A percentile compares a stretch with the other conserved stretches of the same genome.
Evolutionary conservation across 2,329 filamentous ascomycete species (phyloP).

Genomic region (Plectosphaerella cucumerina): DNA sequence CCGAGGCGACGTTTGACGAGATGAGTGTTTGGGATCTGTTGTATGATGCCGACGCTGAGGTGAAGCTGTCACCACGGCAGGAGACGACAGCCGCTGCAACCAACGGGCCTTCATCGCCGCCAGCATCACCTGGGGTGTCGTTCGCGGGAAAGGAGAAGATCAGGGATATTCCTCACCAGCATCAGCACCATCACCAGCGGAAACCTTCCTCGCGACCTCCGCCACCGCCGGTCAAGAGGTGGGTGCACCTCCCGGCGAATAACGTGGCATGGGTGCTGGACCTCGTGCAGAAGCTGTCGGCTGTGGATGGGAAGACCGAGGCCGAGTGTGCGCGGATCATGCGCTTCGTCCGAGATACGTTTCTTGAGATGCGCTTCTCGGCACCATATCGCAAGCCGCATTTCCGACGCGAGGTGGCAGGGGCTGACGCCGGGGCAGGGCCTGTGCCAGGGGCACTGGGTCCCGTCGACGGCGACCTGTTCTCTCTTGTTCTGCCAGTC

Average conservation of each 20-base stretch:
- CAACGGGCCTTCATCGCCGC: background rate
- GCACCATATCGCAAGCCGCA: conserved; percentile 13
- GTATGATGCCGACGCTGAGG: conserved; percentile 12
- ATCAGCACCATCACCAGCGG: conserved; percentile 3
- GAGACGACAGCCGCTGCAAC: background rate
- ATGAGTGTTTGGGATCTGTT: conserved; percentile 12
- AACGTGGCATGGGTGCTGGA: conserved; percentile 14
- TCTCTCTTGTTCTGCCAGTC: conserved; percentile 12
- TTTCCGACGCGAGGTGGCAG: conserved; percentile 6
- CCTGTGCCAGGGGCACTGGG: background rate
- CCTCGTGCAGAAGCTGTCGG: conserved; percentile 12
- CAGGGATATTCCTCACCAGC: background rate
- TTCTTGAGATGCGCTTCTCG: conserved; percentile 11
- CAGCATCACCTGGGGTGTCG: conserved; percentile 6
- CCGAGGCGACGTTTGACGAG: conserved; percentile 11
- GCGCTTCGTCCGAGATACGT: conserved; percentile 13
- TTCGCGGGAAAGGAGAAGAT: conserved; percentile 4
- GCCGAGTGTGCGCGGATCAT: conserved; percentile 10
- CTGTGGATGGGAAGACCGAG: conserved; percentile 10
- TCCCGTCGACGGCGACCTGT: conserved; percentile 4
- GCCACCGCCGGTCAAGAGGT: conserved; percentile 8
- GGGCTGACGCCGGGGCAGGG: background rate
- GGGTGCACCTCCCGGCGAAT: conserved; percentile 13
- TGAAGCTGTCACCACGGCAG: conserved; percentile 6
- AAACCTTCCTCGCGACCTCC: conserved; percentile 7